Conservation (phyloP, 129 eudicot genomes). For the Tagetes erecta region DNA sequence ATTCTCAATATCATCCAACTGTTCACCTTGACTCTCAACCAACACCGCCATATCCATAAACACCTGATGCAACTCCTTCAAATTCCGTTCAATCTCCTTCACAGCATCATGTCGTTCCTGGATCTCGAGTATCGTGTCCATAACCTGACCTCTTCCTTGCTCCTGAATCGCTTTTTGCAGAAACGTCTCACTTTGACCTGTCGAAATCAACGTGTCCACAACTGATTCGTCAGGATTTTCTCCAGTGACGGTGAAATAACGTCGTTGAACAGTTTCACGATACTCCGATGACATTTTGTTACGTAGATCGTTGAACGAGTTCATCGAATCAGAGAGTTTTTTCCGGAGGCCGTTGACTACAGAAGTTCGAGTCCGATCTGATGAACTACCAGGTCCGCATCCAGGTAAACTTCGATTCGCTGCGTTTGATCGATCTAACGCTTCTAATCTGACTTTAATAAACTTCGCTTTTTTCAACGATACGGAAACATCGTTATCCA, state of each 20-base stretch:
- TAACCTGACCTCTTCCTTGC: conserved; percentile 85
- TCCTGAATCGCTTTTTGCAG: conserved; percentile 81
- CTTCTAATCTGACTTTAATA: conserved; percentile 65
- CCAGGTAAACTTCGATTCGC: conserved; percentile 72
- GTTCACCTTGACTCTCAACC: conserved; percentile 78
- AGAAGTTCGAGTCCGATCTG: conserved; percentile 75
- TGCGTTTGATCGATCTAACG: conserved; percentile 71
- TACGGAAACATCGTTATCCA: conserved; percentile 62
- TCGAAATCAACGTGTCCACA: conserved; percentile 55
- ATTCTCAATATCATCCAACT: conserved; percentile 70
- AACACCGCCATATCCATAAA: conserved; percentile 90
- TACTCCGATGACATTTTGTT: conserved; percentile 62
- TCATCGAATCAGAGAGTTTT: conserved; percentile 63
- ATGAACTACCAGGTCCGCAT: conserved; percentile 84
- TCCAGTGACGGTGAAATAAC: conserved; percentile 86
- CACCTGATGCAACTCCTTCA: conserved; percentile 77
- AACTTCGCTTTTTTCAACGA: conserved; percentile 67
- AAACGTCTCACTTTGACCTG: conserved; percentile 79
- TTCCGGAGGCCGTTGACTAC: conserved; percentile 72
- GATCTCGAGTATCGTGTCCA: conserved; percentile 80
- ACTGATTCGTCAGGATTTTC: conserved; percentile 67
- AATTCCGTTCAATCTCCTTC: conserved; percentile 62
- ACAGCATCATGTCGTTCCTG: conserved; percentile 90
- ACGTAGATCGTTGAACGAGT: conserved; percentile 58
- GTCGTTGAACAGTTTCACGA: conserved; percentile 68